Conservation (phyloP, 345 rosid genomes). For the Brassica incana region DNA sequence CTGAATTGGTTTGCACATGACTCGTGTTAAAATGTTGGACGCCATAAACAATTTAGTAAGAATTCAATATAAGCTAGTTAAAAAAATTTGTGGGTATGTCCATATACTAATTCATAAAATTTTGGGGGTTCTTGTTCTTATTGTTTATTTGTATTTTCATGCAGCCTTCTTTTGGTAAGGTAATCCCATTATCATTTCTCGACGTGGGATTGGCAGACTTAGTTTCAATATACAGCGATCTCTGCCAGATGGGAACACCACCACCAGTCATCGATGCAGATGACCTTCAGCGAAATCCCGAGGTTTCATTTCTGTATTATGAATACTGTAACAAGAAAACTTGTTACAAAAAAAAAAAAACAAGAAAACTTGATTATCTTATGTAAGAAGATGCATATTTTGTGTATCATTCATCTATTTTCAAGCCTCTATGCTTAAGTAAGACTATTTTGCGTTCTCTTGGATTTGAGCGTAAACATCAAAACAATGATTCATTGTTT, state of each 20-base stretch:
- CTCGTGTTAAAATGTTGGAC: neutral
- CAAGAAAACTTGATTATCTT: neutral
- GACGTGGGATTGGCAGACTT: conserved; percentile 76
- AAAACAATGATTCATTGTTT: conserved; percentile 3
- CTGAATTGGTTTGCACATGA: neutral
- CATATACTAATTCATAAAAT: too few species aligned
- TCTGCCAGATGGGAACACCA: conserved; percentile 62
- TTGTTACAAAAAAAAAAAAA: too few species aligned
- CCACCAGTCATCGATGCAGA: conserved; percentile 75
- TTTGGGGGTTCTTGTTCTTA: neutral
- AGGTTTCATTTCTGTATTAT: conserved; percentile 46
- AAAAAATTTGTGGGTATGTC: too few species aligned
- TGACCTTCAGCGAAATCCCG: conserved; percentile 77
- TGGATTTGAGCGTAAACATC: neutral
- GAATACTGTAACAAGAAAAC: neutral
- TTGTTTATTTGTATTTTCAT: conserved; percentile 5
- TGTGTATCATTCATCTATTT: conserved; percentile 6
- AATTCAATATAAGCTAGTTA: too few species aligned
- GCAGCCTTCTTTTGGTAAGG: conserved; percentile 74
- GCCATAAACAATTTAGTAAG: neutral
- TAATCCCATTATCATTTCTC: conserved; percentile 57
- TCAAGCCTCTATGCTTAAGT: conserved; percentile 73
- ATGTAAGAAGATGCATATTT: neutral
- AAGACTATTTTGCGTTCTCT: conserved; percentile 5
- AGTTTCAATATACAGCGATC: conserved; percentile 68